These are phyloP conservation scores for Euphorbia schlechtendalii DNA, from an alignment of 441 rosid genomes.

Conservation along the genomic window DNA sequence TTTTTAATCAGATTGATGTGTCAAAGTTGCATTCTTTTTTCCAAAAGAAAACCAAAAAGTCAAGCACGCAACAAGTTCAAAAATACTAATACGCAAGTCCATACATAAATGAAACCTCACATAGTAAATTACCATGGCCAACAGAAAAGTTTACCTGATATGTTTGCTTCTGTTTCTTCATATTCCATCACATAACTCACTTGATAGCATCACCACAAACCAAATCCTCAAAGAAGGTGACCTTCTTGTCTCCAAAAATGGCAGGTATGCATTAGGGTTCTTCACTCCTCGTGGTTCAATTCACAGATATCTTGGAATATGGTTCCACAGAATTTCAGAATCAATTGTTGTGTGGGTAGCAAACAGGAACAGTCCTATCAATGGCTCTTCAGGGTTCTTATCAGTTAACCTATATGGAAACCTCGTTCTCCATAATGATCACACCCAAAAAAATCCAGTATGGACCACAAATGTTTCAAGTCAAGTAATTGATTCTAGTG, in stretches of 20 bases:
- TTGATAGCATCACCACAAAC: conserved; percentile 1
- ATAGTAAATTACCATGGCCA: background rate
- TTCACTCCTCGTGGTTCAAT: conserved; percentile 14
- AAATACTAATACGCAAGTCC: no score
- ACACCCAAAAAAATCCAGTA: background rate
- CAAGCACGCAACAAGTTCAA: no score
- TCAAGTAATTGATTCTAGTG: background rate
- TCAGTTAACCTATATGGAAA: background rate
- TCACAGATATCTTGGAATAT: conserved; percentile 19
- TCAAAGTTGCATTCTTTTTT: no score
- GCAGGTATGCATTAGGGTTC: conserved; percentile 15
- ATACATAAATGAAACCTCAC: no score
- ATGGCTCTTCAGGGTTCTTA: conserved; percentile 9
- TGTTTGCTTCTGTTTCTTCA: conserved; percentile 2
- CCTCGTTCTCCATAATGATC: conserved; percentile 10
- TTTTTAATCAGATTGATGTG: no score
- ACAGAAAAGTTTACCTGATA: background rate
- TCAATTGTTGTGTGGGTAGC: no score
- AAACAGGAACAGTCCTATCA: conserved; percentile 14
- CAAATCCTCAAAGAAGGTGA: conserved; percentile 3
- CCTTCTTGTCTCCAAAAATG: conserved; percentile 11
- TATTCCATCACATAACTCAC: background rate
- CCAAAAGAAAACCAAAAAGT: no score
- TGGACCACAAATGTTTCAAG: conserved; percentile 16
- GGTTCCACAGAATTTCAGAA: conserved; percentile 14